Conservation (phyloP, 2,329 filamentous ascomycete species). For the Raffaelea ambrosiae region DNA sequence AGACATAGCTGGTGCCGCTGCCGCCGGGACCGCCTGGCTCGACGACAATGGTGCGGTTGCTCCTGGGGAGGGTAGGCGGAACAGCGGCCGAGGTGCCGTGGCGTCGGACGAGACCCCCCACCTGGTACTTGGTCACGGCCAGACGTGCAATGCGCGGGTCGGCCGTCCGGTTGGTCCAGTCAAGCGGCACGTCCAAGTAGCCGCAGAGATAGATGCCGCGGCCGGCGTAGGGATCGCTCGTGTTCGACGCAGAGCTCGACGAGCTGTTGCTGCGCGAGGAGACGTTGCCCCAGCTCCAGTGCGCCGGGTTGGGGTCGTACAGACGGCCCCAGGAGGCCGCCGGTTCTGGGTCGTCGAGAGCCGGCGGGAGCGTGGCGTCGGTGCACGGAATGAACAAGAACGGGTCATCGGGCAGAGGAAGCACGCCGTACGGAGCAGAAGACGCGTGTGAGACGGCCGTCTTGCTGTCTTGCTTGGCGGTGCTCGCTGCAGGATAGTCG, state of each 20-base stretch:
- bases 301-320: slow-evolving; percentile 33
- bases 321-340: slow-evolving; percentile 28
- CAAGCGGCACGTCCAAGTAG: slow-evolving; percentile 38
- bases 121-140: slow-evolving; percentile 40
- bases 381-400: slow-evolving; percentile 42
- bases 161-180: slow-evolving; percentile 33
- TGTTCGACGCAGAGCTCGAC: not conserved
- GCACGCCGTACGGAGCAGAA: slow-evolving; percentile 18
- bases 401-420: slow-evolving; percentile 32
- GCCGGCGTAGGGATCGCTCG: slow-evolving; percentile 23
- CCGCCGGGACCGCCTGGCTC: slow-evolving; percentile 42
- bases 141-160: slow-evolving; percentile 35
- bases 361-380: slow-evolving; percentile 27
- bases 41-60: slow-evolving; percentile 37
- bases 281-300: slow-evolving; percentile 37
- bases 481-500: too few relatives aligned
- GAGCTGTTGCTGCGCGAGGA: not conserved
- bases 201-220: slow-evolving; percentile 39
- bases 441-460: too few relatives aligned
- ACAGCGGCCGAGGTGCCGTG: not conserved
- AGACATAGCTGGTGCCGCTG: slow-evolving; percentile 32
- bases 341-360: slow-evolving; percentile 28
- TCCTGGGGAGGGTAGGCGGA: slow-evolving; percentile 15
- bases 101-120: slow-evolving; percentile 30
- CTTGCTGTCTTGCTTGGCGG: too few relatives aligned